These are phyloP conservation scores for Microsporum canis DNA, from an alignment of 2,329 filamentous ascomycete species.

Conservation along the genomic window DNA sequence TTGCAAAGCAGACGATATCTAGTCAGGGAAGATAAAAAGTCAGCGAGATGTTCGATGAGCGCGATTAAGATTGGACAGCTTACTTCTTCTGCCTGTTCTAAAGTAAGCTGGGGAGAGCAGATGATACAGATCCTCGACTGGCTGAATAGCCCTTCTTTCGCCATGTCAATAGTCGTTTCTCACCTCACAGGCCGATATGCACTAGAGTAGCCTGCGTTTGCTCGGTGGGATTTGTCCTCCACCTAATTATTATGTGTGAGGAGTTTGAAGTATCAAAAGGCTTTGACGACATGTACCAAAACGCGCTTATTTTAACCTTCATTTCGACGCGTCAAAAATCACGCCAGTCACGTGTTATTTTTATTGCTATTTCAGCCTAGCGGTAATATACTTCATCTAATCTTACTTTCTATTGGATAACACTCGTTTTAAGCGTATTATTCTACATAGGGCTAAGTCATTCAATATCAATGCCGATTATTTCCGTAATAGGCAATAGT, in stretches of 20 bases:
- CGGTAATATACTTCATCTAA: no score
- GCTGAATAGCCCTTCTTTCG: constrained; percentile 31
- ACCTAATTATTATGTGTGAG: no score
- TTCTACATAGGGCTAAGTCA: no score
- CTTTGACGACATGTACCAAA: no score
- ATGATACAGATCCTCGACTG: constrained; percentile 39
- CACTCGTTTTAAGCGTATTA: no score
- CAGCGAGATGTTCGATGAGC: background rate
- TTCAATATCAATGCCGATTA: no score
- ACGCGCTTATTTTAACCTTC: background rate
- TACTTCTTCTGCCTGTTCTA: constrained; percentile 34
- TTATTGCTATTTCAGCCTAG: no score
- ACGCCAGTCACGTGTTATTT: background rate
- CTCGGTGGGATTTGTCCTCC: background rate
- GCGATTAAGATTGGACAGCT: constrained; percentile 4
- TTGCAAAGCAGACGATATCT: constrained; percentile 31
- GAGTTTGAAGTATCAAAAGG: no score
- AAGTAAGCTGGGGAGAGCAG: constrained; percentile 30
- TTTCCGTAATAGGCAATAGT: no score
- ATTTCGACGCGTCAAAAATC: background rate
- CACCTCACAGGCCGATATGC: background rate
- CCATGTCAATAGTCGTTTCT: background rate
- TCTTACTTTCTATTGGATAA: no score
- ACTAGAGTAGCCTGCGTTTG: background rate
- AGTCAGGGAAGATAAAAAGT: background rate